Base-by-base conservation (phyloP, 2,329 filamentous ascomycete genomes). In the Aspergillus ochraceus region DNA sequence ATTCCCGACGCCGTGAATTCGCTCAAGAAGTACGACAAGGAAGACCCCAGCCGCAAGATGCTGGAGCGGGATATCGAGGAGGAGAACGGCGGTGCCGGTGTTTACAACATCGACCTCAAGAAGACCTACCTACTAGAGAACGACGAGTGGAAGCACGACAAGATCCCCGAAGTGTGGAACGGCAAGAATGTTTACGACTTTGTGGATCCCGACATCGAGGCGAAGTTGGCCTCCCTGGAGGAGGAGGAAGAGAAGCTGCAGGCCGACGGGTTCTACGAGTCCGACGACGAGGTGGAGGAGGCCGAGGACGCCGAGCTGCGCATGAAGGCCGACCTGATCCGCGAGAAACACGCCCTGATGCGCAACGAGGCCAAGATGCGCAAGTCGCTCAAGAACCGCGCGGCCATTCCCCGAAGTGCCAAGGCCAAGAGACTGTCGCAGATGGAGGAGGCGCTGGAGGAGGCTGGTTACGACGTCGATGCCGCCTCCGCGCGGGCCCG, bases 111-210 rank as follows among this genome's bases (percentile, higher is more conserved):
- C 70, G 92, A 99, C 73, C 84, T 98, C 71, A 90, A 91, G 76
- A 87, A 91, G 73, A 90, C 95, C 72, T 99, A 96, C 77, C 79
- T 92, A 17, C 87, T 98, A 64, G 91, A 90, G 64, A 87, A 97
- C 74, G 86, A 90, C 47, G 92, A 95, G 60, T 98, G 95, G 95
- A 97, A 96, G 77, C 86, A 97, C 75, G 96, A 99, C 81, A 92
- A 90, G 79, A 90, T 98, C 57, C 95, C 95, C 32, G 95, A 99
- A 78, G 84, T 97, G 52, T 90, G 93, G 77, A 88, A 98, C 73
- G 95, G 95, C 77, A 93, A 94, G 84, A 99, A 99, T 76, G 91
- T 99, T 59, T 95, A 94, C 80, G 95, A 99, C 78, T 99, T 91
- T 77, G 88, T 99, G 72, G 95, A 98, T 71, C 93, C 94, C 1